Base-by-base conservation (phyloP, 108 stramenopile genomes). In the Cyclotella sp. region DNA sequence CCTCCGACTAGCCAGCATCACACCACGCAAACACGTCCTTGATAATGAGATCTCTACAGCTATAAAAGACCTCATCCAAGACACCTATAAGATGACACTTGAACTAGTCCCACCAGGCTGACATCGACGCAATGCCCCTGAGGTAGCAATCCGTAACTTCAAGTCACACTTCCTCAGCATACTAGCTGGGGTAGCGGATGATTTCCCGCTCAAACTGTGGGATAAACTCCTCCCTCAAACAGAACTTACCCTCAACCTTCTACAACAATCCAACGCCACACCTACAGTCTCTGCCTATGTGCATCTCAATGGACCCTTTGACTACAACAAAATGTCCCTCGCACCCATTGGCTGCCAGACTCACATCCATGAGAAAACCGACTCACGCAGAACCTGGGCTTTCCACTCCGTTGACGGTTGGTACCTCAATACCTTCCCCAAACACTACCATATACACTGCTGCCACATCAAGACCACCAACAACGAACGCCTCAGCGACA, bases 141-240 rank as follows among this genome's bases (percentile, higher is more conserved):
- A 71, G 39, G 18, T 51, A 40, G 57, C 70, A 1, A 85, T 85
- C 19, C 72, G 53, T 15, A 85, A 79, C 26, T 85, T 77, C 54
- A 72, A 77, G 39, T 69, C 77, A 34, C 85, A 85, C 51, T 82
- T 85, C 58, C 66, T 81, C 46, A 67, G 81, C 10, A 62, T 55
- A 45, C 67, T 85, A 26, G 47, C 59, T 63, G 29, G 52, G 22
- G 63, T 55, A 11, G 15, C 22, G 13, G 13, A 40, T 8, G 12
- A 73, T 22, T 72, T n/a, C 12, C 57, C 71, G 6, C 22, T 53
- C 15, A 59, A 28, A 14, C 22, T n/a, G 22, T 72, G 71, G 57
- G 71, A 60, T 11, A n/a, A 24, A 10, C 52, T 72, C 39, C 12
- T 22, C 16, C n/a, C 28, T 24, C 71, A 72, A 72, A 52, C 57